These are phyloP conservation scores for Hanseniaspora clermontiae DNA, from an alignment of 805 yeast species.

Conservation along the genomic window DNA sequence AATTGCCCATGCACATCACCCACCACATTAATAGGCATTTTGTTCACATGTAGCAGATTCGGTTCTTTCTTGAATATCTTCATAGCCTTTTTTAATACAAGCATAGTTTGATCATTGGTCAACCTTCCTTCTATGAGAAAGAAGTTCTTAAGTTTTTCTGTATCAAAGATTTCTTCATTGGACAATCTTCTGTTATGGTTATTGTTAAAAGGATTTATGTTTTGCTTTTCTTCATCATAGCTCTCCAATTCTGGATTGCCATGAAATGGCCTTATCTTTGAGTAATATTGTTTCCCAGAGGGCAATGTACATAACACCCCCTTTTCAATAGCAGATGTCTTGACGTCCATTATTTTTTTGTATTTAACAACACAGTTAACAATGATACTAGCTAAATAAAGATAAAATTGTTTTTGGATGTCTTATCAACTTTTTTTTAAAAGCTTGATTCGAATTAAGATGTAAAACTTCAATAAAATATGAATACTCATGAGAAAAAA, in stretches of 20 bases:
- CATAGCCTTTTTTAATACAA: conserved; percentile 55
- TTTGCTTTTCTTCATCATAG: background rate
- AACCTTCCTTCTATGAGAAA: conserved; percentile 73
- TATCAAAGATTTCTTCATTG: conserved; percentile 8
- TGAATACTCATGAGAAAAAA: too few species aligned
- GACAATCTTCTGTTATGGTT: background rate
- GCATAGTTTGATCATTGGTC: conserved; percentile 52
- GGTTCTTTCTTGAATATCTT: conserved; percentile 56
- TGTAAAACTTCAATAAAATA: too few species aligned
- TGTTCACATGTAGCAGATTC: conserved; percentile 54
- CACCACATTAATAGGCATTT: conserved; percentile 90
- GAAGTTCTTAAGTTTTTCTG: conserved; percentile 42
- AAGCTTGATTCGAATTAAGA: too few species aligned
- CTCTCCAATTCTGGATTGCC: background rate
- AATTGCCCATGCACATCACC: conserved; percentile 98
- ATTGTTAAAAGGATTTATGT: conserved; percentile 3
- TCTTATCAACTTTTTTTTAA: too few species aligned
- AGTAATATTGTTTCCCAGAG: conserved; percentile 6
- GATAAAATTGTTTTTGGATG: background rate
- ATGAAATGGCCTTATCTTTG: conserved; percentile 7
- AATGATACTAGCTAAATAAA: background rate
- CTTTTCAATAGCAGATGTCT: background rate
- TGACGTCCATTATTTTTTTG: background rate
- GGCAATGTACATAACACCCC: conserved; percentile 1
- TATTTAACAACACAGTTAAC: background rate